These are phyloP conservation scores for Eutrema yunnanense DNA, from an alignment of 345 rosid genomes.

Conservation along the genomic window DNA sequence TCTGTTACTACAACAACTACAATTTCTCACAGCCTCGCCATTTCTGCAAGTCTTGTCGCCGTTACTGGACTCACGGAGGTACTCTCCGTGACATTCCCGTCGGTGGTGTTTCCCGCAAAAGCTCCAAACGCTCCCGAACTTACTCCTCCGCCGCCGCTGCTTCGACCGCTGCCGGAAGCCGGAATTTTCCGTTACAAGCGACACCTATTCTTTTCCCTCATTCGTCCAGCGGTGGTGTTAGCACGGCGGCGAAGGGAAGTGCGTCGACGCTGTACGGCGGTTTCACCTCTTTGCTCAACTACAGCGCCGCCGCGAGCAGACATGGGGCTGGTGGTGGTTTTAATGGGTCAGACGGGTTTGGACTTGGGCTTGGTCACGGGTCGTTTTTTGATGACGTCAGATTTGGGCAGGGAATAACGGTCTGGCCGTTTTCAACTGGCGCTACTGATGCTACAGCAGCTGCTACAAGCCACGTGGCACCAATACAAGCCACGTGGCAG, in stretches of 20 bases:
- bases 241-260: conserved; percentile 5
- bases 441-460: conserved; percentile 4
- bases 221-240: conserved; percentile 16
- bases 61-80: conserved; percentile 98
- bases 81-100: conserved; percentile 91
- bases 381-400: conserved; percentile 20
- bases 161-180: conserved; percentile 1
- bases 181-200: conserved; percentile 36
- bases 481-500: conserved; percentile 17
- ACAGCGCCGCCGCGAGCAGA: conserved; percentile 14
- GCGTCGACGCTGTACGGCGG: conserved; percentile 34
- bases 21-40: conserved; percentile 99
- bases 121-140: conserved; percentile 74
- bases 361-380: conserved; percentile 29
- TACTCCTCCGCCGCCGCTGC: background rate
- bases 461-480: conserved; percentile 19
- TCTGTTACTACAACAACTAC: conserved; percentile 97
- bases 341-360: conserved; percentile 18
- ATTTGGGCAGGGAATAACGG: conserved; percentile 26
- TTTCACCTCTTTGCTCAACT: conserved; percentile 61
- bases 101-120: conserved; percentile 89
- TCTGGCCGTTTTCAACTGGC: conserved; percentile 24
- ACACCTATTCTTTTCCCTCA: conserved; percentile 54
- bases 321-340: conserved; percentile 18
- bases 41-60: conserved; percentile 93